Conservation (phyloP, 2,329 filamentous ascomycete species). For the Chaetoscypha palmicola region DNA sequence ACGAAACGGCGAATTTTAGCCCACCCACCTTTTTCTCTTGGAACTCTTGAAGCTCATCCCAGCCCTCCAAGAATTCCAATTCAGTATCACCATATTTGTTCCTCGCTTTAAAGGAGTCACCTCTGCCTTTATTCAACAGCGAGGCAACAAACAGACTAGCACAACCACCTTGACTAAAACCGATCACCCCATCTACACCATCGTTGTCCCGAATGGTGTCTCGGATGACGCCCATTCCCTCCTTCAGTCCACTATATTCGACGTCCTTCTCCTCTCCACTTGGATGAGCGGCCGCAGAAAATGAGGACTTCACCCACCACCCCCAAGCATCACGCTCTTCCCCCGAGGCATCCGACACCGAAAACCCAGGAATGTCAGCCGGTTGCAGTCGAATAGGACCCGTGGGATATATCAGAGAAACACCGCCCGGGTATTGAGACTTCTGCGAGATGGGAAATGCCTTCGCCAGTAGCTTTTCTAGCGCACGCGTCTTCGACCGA, state of each 20-base stretch:
- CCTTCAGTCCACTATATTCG: conserved; percentile 62
- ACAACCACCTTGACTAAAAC: conserved; percentile 76
- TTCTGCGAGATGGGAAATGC: conserved; percentile 53
- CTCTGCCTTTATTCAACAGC: conserved; percentile 54
- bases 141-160: conserved; percentile 65
- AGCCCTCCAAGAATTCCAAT: conserved; percentile 43
- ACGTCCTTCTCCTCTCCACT: conserved; percentile 50
- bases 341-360: conserved; percentile 33
- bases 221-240: conserved; percentile 59
- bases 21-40: conserved; percentile 34
- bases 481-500: conserved; percentile 78
- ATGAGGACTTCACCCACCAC: conserved; percentile 60
- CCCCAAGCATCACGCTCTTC: conserved; percentile 63
- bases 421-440: conserved; percentile 41
- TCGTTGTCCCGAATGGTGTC: conserved; percentile 53
- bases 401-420: conserved; percentile 61
- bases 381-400: conserved; percentile 57
- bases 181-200: conserved; percentile 70
- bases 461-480: conserved; percentile 75
- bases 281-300: neutral
- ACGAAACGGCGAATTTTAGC: conserved; percentile 65
- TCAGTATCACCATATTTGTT: conserved; percentile 28
- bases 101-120: conserved; percentile 39
- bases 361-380: conserved; percentile 63
- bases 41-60: conserved; percentile 24